Evolutionary conservation across 768 basidiomycete genomes (phyloP).

Genomic region (Hortiboletus flavorubellus): DNA sequence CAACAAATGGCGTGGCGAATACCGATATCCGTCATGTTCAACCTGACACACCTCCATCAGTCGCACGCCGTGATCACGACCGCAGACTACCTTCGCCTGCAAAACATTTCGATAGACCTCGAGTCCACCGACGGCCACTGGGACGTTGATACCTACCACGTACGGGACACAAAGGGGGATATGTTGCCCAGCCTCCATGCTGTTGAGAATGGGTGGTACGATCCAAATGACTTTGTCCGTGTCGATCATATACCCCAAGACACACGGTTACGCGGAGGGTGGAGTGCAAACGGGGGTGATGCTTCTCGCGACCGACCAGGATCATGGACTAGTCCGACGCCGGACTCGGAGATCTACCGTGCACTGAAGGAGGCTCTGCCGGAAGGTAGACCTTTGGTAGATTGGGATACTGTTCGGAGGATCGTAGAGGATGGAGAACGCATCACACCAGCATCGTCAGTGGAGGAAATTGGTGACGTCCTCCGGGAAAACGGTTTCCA

Average conservation of each 20-base stretch:
- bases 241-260: conserved; percentile 35
- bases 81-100: conserved; percentile 42
- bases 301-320: conserved; percentile 15
- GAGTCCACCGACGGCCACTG: conserved; percentile 40
- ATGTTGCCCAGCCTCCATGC: conserved; percentile 26
- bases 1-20: conserved; percentile 36
- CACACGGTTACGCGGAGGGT: conserved; percentile 32
- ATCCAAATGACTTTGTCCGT: conserved; percentile 32
- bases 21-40: conserved; percentile 40
- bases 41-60: conserved; percentile 38
- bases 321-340: conserved; percentile 14
- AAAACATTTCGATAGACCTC: conserved; percentile 29
- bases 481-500: conserved; percentile 39
- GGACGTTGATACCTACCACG: conserved; percentile 35
- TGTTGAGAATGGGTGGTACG: conserved; percentile 40
- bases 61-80: conserved; percentile 38
- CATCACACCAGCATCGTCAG: conserved; percentile 21
- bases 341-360: conserved; percentile 15
- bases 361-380: conserved; percentile 18
- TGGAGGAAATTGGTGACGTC: conserved; percentile 29
- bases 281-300: conserved; percentile 19
- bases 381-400: conserved; percentile 14
- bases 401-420: conserved; percentile 24
- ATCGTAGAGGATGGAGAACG: conserved; percentile 21
- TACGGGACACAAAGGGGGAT: conserved; percentile 12